Conservation (phyloP, 345 rosid species). For the Linum trigynum region DNA sequence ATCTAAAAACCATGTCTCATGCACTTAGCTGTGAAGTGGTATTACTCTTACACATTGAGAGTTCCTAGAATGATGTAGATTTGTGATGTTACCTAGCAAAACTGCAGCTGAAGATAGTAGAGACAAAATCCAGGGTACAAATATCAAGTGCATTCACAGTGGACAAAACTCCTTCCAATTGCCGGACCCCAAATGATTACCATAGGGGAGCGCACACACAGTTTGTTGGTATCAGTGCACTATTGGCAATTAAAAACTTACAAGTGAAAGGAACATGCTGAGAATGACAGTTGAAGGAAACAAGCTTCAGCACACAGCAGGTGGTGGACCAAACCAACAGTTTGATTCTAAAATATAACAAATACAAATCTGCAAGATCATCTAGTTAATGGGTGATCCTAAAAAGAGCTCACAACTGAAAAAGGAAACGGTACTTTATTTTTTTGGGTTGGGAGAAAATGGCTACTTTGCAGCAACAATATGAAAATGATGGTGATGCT, state of each 20-base stretch:
- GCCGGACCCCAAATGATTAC: background rate
- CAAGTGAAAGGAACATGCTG: slow-evolving; percentile 7
- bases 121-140: background rate
- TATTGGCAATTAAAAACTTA: slow-evolving; percentile 9
- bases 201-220: background rate
- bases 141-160: slow-evolving; percentile 1
- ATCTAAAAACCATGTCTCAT: background rate
- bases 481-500: background rate
- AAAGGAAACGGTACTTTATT: no score
- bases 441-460: background rate
- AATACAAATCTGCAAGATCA: no score
- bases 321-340: slow-evolving; percentile 10
- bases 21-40: slow-evolving; percentile 3
- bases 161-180: background rate
- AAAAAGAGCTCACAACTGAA: no score
- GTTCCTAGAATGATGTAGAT: background rate
- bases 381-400: no score
- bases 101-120: background rate
- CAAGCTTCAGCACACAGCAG: slow-evolving; percentile 7
- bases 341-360: background rate
- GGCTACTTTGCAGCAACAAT: background rate
- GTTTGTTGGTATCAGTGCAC: background rate
- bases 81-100: background rate
- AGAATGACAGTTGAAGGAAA: background rate
- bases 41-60: background rate